Evolutionary conservation across 768 basidiomycete genomes (phyloP), one percentile per base, ranked within the genome.

Genomic region (Boletus coccyginus): DNA sequence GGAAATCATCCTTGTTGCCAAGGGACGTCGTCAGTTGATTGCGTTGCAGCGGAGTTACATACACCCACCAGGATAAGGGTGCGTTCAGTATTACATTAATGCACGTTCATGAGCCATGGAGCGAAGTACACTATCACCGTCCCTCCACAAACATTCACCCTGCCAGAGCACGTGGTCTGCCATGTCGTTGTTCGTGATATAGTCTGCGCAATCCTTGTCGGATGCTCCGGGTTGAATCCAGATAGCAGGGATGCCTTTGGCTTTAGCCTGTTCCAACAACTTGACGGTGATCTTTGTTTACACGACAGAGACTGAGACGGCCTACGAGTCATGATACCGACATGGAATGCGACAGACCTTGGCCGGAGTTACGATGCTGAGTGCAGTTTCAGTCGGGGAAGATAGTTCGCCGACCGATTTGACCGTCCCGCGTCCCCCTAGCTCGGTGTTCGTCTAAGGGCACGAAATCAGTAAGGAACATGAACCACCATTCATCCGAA

Each of bases 141-240:
- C 79, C 17, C 86, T 83, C 49, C 95, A 80, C 39, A 95, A 78
- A 67, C 94, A 96, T 11, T 90, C 86, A 11, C 94, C 94, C 29
- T 89, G 87, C 67, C 82, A 84, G 48, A 95, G 80, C n/a, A 90
- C 88, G 56, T 78, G 78, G 65, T 85, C 84, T 35, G 76, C 72
- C 61, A 93, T 70, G 5, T 77, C 81, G 49, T 87, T 84, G 55
- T 84, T 80, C 40, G 81, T 78, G 67, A 94, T 84, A 63, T 81
- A 94, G 16, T 76, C 64, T 16, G 77, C 71, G 46, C 94, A 90
- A 3, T 73, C 71, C 16, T 75, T 78, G 63, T 92, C 86, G 60
- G 88, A 85, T 8, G 92, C 90, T 21, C 92, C 92, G 8, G 94
- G 94, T 69, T 96, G 94, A 32, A 95, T 80, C 94, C 94, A 96